A percentile compares a stretch with the other conserved stretches of the same genome.
These are phyloP conservation scores for Collybia mongolica DNA, from an alignment of 768 basidiomycete genomes.

Conservation along the genomic window DNA sequence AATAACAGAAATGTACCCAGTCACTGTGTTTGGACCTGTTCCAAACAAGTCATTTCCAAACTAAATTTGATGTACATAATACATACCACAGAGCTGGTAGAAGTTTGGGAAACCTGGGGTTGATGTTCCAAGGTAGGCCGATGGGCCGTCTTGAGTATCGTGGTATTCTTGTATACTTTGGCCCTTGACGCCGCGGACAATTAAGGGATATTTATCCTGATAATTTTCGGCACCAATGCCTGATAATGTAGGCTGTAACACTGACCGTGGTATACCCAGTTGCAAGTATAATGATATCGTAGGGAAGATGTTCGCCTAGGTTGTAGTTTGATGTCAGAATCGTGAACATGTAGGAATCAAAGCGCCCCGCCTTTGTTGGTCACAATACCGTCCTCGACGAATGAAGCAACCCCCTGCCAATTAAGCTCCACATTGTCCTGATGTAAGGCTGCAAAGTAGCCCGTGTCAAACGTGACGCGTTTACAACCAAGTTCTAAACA, in stretches of 20 bases:
- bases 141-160: slow-evolving; percentile 35
- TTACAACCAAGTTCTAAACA: slow-evolving; percentile 49
- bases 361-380: slow-evolving; percentile 32
- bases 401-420: slow-evolving; percentile 36
- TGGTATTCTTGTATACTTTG: slow-evolving; percentile 40
- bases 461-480: slow-evolving; percentile 48
- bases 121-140: slow-evolving; percentile 42
- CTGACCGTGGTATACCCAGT: slow-evolving; percentile 33
- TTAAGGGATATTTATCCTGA: slow-evolving; percentile 33
- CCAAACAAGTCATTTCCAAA: background rate
- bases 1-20: slow-evolving; percentile 44
- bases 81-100: slow-evolving; percentile 35
- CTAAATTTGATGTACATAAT: background rate
- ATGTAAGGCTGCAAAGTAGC: slow-evolving; percentile 43
- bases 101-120: slow-evolving; percentile 48
- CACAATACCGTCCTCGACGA: slow-evolving; percentile 40
- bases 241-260: background rate
- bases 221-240: background rate
- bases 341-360: background rate
- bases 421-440: slow-evolving; percentile 44
- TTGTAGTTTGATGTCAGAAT: background rate
- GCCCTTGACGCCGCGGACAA: slow-evolving; percentile 25
- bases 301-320: slow-evolving; percentile 28
- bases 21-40: slow-evolving; percentile 42
- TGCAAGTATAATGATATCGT: slow-evolving; percentile 39